Conservation (phyloP, 2,329 filamentous ascomycete genomes). For the Aspergillus phoenicis region DNA sequence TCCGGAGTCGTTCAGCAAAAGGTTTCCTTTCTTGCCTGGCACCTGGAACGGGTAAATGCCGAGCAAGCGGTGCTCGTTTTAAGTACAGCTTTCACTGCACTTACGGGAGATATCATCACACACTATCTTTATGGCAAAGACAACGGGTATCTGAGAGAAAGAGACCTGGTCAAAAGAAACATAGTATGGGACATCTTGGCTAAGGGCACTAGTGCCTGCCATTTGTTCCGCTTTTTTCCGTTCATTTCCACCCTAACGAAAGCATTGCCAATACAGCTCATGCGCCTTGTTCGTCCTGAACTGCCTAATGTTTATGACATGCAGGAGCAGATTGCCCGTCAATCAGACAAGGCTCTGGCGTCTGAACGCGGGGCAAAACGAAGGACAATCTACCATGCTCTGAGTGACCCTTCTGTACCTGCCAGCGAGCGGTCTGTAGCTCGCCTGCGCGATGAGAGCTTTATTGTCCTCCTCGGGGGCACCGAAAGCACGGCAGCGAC, state of each 20-base stretch:
- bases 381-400: neutral
- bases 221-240: slow-evolving; percentile 7
- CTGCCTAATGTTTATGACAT: neutral
- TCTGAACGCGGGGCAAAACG: neutral
- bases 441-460: slow-evolving; percentile 37
- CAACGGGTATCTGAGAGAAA: neutral
- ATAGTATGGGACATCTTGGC: neutral
- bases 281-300: neutral
- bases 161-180: neutral
- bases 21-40: neutral
- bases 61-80: neutral
- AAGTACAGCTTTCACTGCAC: neutral
- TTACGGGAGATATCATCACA: slow-evolving; percentile 14
- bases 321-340: neutral
- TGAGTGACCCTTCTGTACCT: slow-evolving; percentile 6
- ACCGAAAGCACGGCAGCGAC: slow-evolving; percentile 42
- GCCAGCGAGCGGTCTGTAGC: slow-evolving; percentile 1
- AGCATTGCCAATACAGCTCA: neutral
- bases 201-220: neutral
- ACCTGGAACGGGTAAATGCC: neutral
- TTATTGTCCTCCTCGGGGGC: slow-evolving; percentile 41
- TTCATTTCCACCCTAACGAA: neutral
- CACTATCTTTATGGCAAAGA: slow-evolving; percentile 8
- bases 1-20: neutral
- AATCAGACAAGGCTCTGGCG: neutral